These are phyloP conservation scores for Solanum stenotomum DNA, from an alignment of 257 asterid genomes.

Conservation along the genomic window DNA sequence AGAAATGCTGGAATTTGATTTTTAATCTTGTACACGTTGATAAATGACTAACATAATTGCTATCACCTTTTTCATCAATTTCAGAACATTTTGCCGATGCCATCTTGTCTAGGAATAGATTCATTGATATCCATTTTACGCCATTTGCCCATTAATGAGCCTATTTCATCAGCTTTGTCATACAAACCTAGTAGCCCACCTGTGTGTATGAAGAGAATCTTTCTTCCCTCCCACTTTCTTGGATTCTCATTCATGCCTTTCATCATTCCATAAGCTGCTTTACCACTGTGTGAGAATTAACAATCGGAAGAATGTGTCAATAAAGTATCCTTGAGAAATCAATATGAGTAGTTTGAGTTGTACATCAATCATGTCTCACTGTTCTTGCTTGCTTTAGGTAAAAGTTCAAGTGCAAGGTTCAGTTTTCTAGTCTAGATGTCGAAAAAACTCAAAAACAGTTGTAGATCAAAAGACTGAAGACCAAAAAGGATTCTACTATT, in stretches of 20 bases:
- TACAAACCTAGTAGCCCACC: constrained; percentile 80
- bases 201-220: constrained; percentile 80
- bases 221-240: constrained; percentile 78
- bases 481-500: background rate
- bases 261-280: constrained; percentile 77
- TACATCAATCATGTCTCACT: background rate
- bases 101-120: constrained; percentile 57
- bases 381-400: background rate
- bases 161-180: constrained; percentile 71
- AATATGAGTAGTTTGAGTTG: background rate
- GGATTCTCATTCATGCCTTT: constrained; percentile 74
- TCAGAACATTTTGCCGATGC: constrained; percentile 84
- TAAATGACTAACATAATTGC: background rate
- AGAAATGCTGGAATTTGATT: background rate
- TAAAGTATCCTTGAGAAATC: background rate
- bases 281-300: constrained; percentile 49
- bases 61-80: background rate
- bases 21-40: too few species aligned
- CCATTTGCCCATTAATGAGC: constrained; percentile 58
- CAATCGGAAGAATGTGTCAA: background rate
- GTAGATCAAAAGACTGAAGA: background rate
- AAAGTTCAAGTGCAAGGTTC: background rate
- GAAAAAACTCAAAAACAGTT: background rate
- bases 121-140: constrained; percentile 64
- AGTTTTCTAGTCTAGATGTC: background rate